phyloP scores from a whole-genome alignment of 306 rosid species.

The Inga leiocalycina region DNA sequence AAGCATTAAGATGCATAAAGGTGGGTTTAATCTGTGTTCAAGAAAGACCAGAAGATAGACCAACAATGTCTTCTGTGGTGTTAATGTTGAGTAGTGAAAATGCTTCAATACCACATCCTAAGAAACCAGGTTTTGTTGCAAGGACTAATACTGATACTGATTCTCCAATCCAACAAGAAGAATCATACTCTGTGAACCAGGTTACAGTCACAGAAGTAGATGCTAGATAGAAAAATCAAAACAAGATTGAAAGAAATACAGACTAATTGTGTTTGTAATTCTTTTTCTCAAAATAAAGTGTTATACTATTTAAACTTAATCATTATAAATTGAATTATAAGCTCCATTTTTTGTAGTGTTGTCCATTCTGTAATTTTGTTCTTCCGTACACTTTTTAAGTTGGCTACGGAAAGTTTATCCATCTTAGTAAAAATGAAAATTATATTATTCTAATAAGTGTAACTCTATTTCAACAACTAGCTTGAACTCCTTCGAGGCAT shows the following conservation, averaged over 20 bases:
- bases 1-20: constrained; percentile 28
- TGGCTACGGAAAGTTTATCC: not conserved
- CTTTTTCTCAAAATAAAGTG: not conserved
- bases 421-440: no score
- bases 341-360: not conserved
- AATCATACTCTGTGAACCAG: constrained; percentile 1
- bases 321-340: not conserved
- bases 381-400: not conserved
- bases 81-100: constrained; percentile 20
- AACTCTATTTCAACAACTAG: no score
- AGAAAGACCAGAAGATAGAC: not conserved
- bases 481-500: no score
- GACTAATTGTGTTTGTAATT: not conserved
- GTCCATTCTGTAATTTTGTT: not conserved
- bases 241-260: not conserved
- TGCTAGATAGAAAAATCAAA: not conserved
- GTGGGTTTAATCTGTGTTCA: constrained; percentile 27
- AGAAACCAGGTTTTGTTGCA: constrained; percentile 28
- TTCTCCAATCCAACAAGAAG: not conserved
- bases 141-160: not conserved
- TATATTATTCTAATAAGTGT: no score
- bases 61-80: constrained; percentile 20
- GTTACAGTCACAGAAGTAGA: constrained; percentile 11
- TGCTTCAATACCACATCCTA: constrained; percentile 21
- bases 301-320: not conserved